These are phyloP conservation scores for Tetracentron sinense DNA, from an alignment of 164 flowering plant genomes.

Conservation along the genomic window DNA sequence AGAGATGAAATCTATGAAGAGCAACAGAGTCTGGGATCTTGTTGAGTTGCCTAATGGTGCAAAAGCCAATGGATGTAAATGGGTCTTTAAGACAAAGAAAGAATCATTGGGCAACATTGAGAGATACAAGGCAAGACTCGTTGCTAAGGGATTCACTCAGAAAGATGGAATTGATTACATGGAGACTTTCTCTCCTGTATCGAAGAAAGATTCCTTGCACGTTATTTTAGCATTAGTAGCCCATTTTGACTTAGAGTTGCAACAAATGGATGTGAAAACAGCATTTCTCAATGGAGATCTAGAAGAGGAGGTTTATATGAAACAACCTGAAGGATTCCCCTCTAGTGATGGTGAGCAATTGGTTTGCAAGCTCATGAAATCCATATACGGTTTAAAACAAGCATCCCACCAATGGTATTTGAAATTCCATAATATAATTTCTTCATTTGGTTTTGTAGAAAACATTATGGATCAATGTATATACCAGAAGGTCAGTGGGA, in stretches of 20 bases:
- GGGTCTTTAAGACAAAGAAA: conserved; percentile 11
- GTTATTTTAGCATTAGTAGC: conserved; percentile 12
- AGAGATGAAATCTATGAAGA: conserved; percentile 1
- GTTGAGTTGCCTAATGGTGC: conserved; percentile 12
- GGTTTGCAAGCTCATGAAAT: conserved; percentile 23
- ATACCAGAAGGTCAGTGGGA: conserved; percentile 21
- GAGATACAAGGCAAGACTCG: conserved; percentile 14
- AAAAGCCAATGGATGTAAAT: conserved; percentile 13
- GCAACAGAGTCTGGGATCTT: conserved; percentile 8
- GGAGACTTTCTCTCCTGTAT: conserved; percentile 19
- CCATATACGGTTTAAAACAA: conserved; percentile 22
- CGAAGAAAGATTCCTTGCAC: conserved; percentile 14
- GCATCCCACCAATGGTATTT: conserved; percentile 27
- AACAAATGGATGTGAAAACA: conserved; percentile 22
- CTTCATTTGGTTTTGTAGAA: conserved; percentile 18
- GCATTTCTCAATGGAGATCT: conserved; percentile 14
- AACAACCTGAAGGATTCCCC: conserved; percentile 16
- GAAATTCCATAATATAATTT: conserved; percentile 18
- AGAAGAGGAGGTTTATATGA: conserved; percentile 14
- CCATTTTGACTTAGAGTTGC: conserved; percentile 16
- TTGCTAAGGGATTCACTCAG: conserved; percentile 13
- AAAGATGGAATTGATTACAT: conserved; percentile 18
- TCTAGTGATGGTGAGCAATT: conserved; percentile 8
- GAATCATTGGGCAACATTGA: conserved; percentile 16
- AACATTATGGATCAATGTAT: conserved; percentile 21